Evolutionary conservation across 441 rosid species (phyloP), one percentile per base, ranked within the genome.

Genomic region (Bocquillonia castaneifolia): DNA sequence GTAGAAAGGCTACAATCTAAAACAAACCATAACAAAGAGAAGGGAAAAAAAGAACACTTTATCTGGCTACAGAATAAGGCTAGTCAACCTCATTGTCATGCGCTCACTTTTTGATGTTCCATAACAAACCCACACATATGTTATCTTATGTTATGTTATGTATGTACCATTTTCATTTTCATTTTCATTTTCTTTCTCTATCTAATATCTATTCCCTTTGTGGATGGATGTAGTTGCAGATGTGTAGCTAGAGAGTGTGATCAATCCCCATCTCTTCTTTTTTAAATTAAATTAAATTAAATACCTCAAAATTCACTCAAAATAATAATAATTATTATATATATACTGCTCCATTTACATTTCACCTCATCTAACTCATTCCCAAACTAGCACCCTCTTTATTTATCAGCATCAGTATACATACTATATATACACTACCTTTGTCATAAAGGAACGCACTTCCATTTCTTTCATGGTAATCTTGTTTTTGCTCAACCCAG

Each of bases 41-140:
- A 14, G n/a, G 3, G 18, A 14, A n/a, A 63, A 45, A 26, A 36
- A 28, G 15, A 37, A 44, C 15, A 26, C 48, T 32, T 26, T 56
- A 56, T 73, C 55, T 53, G 44, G 64, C 51, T 12, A 25, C 25
- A 22, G 57, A 28, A 31, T 40, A 22, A 59, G 68, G 70, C 82
- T 79, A 80, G 91, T 89, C 96, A 88, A 85, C 85, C 80, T 85
- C 88, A 77, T n/a, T 72, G 72, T 70, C 64, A 63, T 20, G 66
- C 56, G 28, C 72, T 44, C 71, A 61, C 64, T 64, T 62, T 61
- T 37, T 64, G 57, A 66, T 77, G 72, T 72, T 76, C 77, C 73
- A 59, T 69, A 63, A 76, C 64, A 58, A 65, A 79, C 75, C 74
- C 64, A 82, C 77, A 68, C 29, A 22, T 25, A 54, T 20, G 53